Base-by-base conservation (phyloP, 2,329 filamentous ascomycete species). In the Fusarium pseudonygamai region DNA sequence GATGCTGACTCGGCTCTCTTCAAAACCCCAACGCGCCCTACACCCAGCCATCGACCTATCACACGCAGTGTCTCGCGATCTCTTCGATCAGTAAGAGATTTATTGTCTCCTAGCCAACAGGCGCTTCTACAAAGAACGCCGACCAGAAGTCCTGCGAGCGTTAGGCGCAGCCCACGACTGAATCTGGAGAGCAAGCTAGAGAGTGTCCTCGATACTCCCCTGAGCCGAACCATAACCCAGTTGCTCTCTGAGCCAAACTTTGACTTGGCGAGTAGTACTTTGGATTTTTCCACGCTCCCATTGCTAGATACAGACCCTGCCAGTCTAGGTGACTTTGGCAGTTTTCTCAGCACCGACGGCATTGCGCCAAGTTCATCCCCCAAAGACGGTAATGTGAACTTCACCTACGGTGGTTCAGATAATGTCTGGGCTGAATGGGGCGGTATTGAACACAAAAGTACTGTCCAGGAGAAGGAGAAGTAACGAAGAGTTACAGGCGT, bases 1-100 rank as follows among this genome's bases (percentile, higher is more conserved):
- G 59, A 69, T 18, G 56, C 73, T 3, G 82, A 84, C 64, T 81
- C 84, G 40, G 84, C 84, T 57, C 82, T 83, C 5, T 89, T 91
- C 79, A 91, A 91, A 79, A 92, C 91, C 6, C 90, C 90, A 3
- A 89, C 89, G 4, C 87, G 87, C n/a, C 85, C 85, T n/a, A 89
- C 87, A 3, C 90, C 88, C 5, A 90, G 81, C 72, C 89, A 90
- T 77, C 89, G 88, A 73, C 90, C 87, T 39, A 88, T 88, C 78
- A 91, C 89, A 74, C 85, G 89, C 77, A 90, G 88, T 79, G 86
- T 90, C 20, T 89, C 88, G 16, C 85, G 85, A 65, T 89, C 89
- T 40, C 84, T 89, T 64, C 85, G 86, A 52, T 87, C 87, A 7
- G 81, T 79, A 28, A 81, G 82, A 55, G 83, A 84, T 6, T 77